A percentile compares a stretch with the other conserved stretches of the same genome.
phyloP scores from a whole-genome alignment of 2,329 filamentous ascomycete genomes.

The Phialocephala subalpina region DNA sequence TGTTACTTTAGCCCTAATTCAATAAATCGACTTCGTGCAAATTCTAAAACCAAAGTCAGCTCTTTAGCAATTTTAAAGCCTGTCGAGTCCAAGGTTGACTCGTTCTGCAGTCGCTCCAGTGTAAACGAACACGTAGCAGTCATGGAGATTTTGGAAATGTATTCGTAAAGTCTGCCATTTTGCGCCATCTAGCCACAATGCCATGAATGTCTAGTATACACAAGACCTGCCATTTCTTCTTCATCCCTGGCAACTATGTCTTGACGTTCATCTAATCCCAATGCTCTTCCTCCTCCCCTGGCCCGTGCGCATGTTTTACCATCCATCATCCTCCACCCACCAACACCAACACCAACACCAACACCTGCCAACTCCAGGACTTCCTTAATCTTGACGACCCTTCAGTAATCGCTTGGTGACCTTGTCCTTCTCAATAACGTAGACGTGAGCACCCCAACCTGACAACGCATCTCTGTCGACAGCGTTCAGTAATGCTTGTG shows the following conservation, averaged over 20 bases:
- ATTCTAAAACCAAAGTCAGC: no score
- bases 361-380: constrained; percentile 15
- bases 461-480: constrained; percentile 96
- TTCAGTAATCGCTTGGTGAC: constrained; percentile 98
- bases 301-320: neutral
- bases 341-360: constrained; percentile 4
- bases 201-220: constrained; percentile 40
- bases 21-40: no score
- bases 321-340: neutral
- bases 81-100: no score
- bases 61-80: no score
- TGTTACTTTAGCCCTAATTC: neutral
- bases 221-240: constrained; percentile 27
- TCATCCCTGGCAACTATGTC: constrained; percentile 11
- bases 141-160: neutral
- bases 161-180: constrained; percentile 34
- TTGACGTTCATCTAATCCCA: constrained; percentile 13
- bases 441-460: constrained; percentile 98
- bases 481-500: constrained; percentile 92
- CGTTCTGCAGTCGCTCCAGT: no score
- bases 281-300: neutral
- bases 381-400: constrained; percentile 89
- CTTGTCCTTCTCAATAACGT: constrained; percentile 99
- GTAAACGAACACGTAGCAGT: no score
- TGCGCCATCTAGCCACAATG: constrained; percentile 29